Evolutionary conservation across 768 basidiomycete species (phyloP), one percentile per base, ranked within the genome.

Genomic region (Mycena rebaudengoi): DNA sequence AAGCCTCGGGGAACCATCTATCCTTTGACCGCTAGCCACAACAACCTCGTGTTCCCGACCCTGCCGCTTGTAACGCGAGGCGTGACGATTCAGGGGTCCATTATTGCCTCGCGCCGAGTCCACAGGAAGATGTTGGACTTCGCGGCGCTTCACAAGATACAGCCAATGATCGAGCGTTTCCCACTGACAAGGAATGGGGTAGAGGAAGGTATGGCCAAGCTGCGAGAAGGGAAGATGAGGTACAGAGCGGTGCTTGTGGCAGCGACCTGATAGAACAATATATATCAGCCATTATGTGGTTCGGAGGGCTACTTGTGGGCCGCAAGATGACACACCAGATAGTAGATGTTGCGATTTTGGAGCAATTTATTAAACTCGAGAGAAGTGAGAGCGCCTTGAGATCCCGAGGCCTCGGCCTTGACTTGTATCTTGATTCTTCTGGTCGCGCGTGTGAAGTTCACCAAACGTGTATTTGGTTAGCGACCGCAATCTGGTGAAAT

Each of bases 91-190:
- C 39, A 50, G 2, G 73, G 74, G 1, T 35, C 72, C 5, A 69
- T 71, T 13, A 29, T 63, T 23, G 53, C 39, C 13, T 54, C 25
- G 16, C 53, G 53, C 45, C 59, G 60, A 6, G 45, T 25, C 5
- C 43, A 44, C 6, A 26, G 26, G 21, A 62, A 75, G 64, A 78
- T 76, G 73, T 50, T 80, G 44, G 66, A 66, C 23, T 79, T 79
- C n/a, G 75, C 73, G 0, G 78, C 75, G 12, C 7, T 66, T 35
- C 75, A 79, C 39, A 48, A 50, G 0, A 68, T 78, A 46, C 65
- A 52, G 14, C 74, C 79, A 2, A 57, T 77, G 4, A 60, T 73
- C n/a, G 71, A 79, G 32, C 53, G 66, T 53, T 79, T 79, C 35
- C 64, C 72, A 4, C 67, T 79, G 69, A 70, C 60, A 11, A 68